Conservation (phyloP, 345 rosid genomes). For the Excoecaria agallocha region DNA sequence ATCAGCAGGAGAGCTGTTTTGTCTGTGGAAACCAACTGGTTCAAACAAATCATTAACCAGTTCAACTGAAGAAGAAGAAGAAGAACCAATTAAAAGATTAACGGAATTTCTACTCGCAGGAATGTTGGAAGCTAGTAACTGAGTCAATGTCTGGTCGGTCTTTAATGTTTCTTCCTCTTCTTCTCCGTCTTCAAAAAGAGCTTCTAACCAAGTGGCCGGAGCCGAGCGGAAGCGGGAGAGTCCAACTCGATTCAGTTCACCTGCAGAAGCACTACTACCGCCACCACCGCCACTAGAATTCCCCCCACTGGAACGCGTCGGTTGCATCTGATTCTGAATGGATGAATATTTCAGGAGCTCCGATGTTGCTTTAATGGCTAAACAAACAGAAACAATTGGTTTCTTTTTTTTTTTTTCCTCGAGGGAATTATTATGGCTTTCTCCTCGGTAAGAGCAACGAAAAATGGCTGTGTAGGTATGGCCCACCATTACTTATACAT, state of each 20-base stretch:
- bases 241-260: conserved; percentile 35
- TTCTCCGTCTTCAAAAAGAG: conserved; percentile 59
- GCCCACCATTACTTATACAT: background rate
- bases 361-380: background rate
- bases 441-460: background rate
- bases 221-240: conserved; percentile 68
- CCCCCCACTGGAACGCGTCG: conserved; percentile 46
- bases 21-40: conserved; percentile 43
- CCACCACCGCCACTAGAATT: conserved; percentile 23
- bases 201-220: conserved; percentile 71
- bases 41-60: conserved; percentile 25
- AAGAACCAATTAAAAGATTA: conserved; percentile 22
- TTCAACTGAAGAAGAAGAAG: conserved; percentile 24
- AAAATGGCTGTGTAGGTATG: background rate
- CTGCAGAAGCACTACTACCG: conserved; percentile 35
- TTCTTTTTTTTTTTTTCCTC: background rate
- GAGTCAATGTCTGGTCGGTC: conserved; percentile 62
- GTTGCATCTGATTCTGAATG: conserved; percentile 49
- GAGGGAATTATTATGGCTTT: too few species aligned
- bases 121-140: conserved; percentile 42
- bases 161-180: conserved; percentile 62
- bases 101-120: conserved; percentile 34
- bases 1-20: conserved; percentile 74
- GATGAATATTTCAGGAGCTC: background rate
- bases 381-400: background rate